Base-by-base conservation (phyloP, 768 basidiomycete species). In the Mycena amicta region DNA sequence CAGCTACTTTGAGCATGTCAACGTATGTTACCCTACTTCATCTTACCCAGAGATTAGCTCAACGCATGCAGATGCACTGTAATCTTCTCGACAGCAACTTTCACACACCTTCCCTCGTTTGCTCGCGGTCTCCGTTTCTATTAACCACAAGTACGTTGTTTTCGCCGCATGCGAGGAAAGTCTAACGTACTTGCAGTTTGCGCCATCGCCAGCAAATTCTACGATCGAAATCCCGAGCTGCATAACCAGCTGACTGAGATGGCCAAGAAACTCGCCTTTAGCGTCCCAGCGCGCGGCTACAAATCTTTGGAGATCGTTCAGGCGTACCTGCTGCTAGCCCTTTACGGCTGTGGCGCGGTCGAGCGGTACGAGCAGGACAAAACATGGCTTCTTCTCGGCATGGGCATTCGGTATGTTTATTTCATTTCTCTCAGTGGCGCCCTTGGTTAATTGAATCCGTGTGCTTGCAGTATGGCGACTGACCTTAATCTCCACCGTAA, bases 281-380 rank as follows among this genome's bases (percentile, higher is more conserved):
- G 79, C 59, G 90, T 93, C 15, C 91, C 92, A 20, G 91, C 90
- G 16, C 80, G 82, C 61, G 93, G 93, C 0, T 94, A 92, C 78
- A 96, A 96, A 73, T 90, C 88, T n/a, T 84, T 94, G 43, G 93
- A 95, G 75, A 93, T 96, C 59, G 92, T 95, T 3, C 95, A 99
- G 69, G 96, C 94, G 0, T 99, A 97, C 71, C 76, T 98, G 20
- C 78, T 99, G 8, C 85, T 98, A 52, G 80, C 89, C 2, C 73
- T 93, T 15, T 98, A 93, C 89, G 93, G 95, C 5, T 89, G 93
- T 64, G 95, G 95, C 22, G 95, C 95, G 3, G 94, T 95, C 22
- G 95, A 98, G 72, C 85, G 95, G 6, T 99, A 93, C 67, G 96
- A 99, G 70, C 93, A 96, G 66, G 96, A 99, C 73, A 87, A 89